Evolutionary conservation across 306 rosid genomes (phyloP).

Genomic region (Gynostemma pentaphyllum): DNA sequence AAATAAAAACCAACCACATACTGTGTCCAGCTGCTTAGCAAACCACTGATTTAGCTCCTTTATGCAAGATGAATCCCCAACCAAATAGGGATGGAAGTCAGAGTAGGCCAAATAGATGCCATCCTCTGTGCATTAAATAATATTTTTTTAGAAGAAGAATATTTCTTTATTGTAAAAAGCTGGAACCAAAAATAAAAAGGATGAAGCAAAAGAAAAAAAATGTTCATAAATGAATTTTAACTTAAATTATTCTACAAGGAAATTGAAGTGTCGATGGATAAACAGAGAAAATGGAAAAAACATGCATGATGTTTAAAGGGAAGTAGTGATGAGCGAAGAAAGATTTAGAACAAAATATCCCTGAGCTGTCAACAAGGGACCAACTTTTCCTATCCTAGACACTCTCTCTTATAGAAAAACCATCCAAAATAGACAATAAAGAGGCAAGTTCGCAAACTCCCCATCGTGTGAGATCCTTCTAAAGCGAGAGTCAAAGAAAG

Average conservation of each 20-base stretch:
- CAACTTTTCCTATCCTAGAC: too few relatives aligned
- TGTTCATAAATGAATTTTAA: neutral
- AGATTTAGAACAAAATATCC: neutral
- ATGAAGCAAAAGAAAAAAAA: neutral
- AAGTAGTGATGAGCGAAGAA: neutral
- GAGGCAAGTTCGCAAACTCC: too few relatives aligned
- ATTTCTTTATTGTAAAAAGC: slow-evolving; percentile 13
- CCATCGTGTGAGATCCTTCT: too few relatives aligned
- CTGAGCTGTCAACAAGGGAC: too few relatives aligned
- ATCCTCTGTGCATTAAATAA: slow-evolving; percentile 54
- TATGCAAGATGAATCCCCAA: slow-evolving; percentile 76
- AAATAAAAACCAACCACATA: slow-evolving; percentile 19
- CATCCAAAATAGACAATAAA: too few relatives aligned
- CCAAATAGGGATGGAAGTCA: slow-evolving; percentile 69
- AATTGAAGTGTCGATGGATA: neutral
- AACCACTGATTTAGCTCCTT: slow-evolving; percentile 95
- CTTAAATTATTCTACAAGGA: neutral
- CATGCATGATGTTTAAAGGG: neutral
- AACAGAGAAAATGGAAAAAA: neutral
- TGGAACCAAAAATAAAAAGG: neutral
- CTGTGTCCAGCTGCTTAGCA: slow-evolving; percentile 87
- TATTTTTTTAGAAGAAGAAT: too few relatives aligned
- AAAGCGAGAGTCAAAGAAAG: too few relatives aligned
- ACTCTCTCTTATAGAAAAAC: too few relatives aligned
- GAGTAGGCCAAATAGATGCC: slow-evolving; percentile 87